Percentiles rank a stretch among this genome's conserved stretches.
phyloP scores from a whole-genome alignment of 192 early-diverging fungal genomes.

The Polychytrium aggregatum region DNA sequence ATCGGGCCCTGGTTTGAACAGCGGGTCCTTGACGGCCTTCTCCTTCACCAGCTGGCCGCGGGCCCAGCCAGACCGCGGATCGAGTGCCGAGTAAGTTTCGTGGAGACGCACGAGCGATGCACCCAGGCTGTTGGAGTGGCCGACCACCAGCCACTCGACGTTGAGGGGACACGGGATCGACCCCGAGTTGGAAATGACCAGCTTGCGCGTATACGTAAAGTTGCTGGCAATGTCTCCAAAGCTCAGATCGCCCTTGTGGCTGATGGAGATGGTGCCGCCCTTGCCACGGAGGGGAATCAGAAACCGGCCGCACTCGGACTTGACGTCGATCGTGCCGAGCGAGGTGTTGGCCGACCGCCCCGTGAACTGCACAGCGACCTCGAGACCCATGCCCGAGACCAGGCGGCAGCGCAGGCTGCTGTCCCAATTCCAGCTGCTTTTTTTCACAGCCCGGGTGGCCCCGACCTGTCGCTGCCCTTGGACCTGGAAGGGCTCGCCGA shows the following conservation, averaged over 20 bases:
- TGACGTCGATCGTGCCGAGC: constrained; percentile 29
- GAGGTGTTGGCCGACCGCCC: constrained; percentile 26
- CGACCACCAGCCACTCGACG: constrained; percentile 47
- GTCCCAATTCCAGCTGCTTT: constrained; percentile 37
- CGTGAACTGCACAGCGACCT: constrained; percentile 35
- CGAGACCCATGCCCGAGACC: constrained; percentile 17
- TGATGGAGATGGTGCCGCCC: constrained; percentile 43
- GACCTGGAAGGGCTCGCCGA: constrained; percentile 31
- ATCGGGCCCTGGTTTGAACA: no score
- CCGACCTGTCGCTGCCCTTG: no score
- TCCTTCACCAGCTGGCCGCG: constrained; percentile 23
- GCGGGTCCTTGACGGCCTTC: constrained; percentile 13
- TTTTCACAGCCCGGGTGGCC: no score
- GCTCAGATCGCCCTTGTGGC: constrained; percentile 42
- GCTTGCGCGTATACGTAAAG: constrained; percentile 36
- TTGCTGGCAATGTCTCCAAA: constrained; percentile 55
- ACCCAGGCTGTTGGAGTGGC: constrained; percentile 27
- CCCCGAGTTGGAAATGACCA: constrained; percentile 37
- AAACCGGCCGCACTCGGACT: constrained; percentile 34
- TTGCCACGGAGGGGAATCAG: constrained; percentile 36
- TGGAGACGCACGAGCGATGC: constrained; percentile 20
- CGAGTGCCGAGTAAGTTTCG: constrained; percentile 36
- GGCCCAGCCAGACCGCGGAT: constrained; percentile 48
- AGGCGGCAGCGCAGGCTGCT: constrained; percentile 20
- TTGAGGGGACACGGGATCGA: constrained; percentile 42